Evolutionary conservation across 2,329 filamentous ascomycete species (phyloP).

Genomic region (Pseudogymnoascus destructans): DNA sequence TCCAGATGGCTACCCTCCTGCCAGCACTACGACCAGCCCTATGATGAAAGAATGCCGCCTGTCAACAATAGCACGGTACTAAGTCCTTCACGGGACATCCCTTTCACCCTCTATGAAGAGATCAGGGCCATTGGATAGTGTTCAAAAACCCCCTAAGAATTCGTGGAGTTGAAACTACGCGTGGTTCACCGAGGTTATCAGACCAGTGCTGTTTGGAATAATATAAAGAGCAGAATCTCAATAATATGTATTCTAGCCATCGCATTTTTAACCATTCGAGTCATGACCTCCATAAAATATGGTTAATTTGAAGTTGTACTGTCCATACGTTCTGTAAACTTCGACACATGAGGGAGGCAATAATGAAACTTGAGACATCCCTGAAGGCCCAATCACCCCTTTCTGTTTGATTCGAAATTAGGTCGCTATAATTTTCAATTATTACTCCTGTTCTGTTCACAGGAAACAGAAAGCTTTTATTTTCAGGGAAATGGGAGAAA

Average conservation of each 20-base stretch:
- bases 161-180: background rate
- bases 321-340: background rate
- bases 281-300: background rate
- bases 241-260: background rate
- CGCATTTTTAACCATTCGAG: background rate
- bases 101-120: background rate
- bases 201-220: background rate
- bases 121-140: background rate
- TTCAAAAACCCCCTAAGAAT: background rate
- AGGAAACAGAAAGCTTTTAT: background rate
- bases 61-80: background rate
- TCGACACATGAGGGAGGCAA: background rate
- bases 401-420: background rate
- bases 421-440: background rate
- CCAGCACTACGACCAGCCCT: background rate
- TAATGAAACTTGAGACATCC: background rate
- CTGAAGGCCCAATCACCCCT: background rate
- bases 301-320: background rate
- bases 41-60: background rate
- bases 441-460: background rate
- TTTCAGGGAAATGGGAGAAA: background rate
- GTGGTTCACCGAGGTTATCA: background rate
- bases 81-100: background rate
- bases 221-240: background rate
- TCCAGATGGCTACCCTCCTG: background rate